Conservation (phyloP, 129 eudicot genomes). For the Artemisia annua region DNA sequence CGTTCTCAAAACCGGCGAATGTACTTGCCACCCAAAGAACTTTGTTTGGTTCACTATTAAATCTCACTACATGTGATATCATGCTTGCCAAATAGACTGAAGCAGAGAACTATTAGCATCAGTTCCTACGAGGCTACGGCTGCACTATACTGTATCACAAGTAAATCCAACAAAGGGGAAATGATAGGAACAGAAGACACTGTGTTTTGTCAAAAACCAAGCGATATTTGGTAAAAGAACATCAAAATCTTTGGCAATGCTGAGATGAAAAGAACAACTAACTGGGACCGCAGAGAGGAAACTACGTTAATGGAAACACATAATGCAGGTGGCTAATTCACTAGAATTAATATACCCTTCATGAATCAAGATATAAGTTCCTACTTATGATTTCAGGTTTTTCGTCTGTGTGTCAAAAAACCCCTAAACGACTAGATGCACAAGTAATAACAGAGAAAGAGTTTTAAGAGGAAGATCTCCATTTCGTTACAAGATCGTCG, state of each 20-base stretch:
- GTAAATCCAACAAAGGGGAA: not conserved
- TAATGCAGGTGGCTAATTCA: not conserved
- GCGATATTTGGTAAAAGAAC: not conserved
- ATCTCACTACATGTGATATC: no score
- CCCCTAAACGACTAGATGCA: constrained; percentile 1
- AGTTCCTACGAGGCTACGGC: no score
- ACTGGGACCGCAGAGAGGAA: not conserved
- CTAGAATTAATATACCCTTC: not conserved
- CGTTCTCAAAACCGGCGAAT: no score
- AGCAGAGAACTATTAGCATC: no score
- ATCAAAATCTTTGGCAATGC: not conserved
- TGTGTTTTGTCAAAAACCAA: not conserved
- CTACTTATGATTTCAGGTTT: not conserved
- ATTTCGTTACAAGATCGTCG: constrained; percentile 60
- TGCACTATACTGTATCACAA: not conserved
- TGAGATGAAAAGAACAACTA: not conserved
- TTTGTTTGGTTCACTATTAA: no score
- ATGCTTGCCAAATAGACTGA: no score
- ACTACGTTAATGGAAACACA: constrained; percentile 3
- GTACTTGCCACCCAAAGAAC: no score
- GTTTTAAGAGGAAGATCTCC: constrained; percentile 52
- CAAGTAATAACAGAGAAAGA: constrained; percentile 11
- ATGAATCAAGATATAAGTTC: constrained; percentile 14
- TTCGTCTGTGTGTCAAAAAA: constrained; percentile 8
- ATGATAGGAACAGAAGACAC: not conserved